A percentile compares a stretch with the other conserved stretches of the same genome.
Evolutionary conservation across 345 rosid genomes (phyloP).

Genomic region (Pugionium dolabratum): DNA sequence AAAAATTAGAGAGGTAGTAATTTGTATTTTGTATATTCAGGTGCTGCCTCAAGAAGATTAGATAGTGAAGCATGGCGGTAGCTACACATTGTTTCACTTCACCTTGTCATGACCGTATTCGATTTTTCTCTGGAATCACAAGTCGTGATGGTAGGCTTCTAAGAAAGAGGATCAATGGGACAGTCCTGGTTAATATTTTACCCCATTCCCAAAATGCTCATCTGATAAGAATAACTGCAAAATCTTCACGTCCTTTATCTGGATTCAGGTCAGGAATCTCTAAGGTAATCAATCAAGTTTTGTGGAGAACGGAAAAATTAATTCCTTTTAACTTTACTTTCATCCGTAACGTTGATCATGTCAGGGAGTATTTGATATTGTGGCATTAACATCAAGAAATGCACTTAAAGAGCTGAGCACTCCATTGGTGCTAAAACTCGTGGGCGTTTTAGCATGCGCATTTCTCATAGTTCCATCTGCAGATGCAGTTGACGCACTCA

Average conservation of each 20-base stretch:
- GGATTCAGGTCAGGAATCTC: conserved; percentile 44
- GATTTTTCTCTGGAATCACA: conserved; percentile 41
- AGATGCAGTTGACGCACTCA: conserved; percentile 86
- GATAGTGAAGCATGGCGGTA: conserved; percentile 53
- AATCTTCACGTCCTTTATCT: conserved; percentile 44
- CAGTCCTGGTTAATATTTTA: conserved; percentile 42
- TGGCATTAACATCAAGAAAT: conserved; percentile 40
- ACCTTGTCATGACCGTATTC: conserved; percentile 45
- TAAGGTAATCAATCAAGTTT: conserved; percentile 28
- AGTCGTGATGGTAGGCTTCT: conserved; percentile 34
- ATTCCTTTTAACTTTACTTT: not conserved
- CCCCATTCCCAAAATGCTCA: conserved; percentile 40
- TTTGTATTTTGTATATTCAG: conserved; percentile 12
- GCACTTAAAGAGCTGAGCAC: conserved; percentile 47
- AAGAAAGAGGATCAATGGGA: conserved; percentile 42
- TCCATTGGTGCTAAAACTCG: conserved; percentile 49
- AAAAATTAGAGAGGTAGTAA: not conserved
- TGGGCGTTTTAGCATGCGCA: conserved; percentile 57
- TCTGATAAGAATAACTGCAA: conserved; percentile 36
- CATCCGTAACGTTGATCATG: conserved; percentile 4
- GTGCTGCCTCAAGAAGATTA: conserved; percentile 37
- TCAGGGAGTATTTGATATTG: conserved; percentile 47
- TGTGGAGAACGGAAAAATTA: not conserved
- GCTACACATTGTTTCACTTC: conserved; percentile 50
- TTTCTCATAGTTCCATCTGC: conserved; percentile 81